Percentiles rank a stretch among this genome's conserved stretches.
Evolutionary conservation across 106 monocot genomes (phyloP).

Genomic region (Hemerocallis citrina): DNA sequence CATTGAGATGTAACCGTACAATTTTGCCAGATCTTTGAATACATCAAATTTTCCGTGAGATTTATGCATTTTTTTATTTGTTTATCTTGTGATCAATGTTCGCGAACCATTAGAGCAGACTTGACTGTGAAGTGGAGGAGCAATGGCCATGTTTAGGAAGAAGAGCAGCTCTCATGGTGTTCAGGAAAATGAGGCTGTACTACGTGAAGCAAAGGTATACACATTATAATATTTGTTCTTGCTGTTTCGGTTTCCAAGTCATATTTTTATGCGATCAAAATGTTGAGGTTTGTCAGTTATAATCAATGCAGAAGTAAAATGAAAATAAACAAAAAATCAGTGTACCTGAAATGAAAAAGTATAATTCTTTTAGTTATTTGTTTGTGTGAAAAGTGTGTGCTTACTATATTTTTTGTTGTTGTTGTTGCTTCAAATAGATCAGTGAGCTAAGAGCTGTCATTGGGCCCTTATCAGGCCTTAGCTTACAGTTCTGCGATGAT

Average conservation of each 20-base stretch:
- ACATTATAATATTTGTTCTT: neutral
- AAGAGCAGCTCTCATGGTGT: slow-evolving; percentile 18
- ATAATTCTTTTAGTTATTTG: neutral
- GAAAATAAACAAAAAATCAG: neutral
- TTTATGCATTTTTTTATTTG: too few species aligned
- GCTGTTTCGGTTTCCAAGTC: too few species aligned
- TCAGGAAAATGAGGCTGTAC: slow-evolving; percentile 10
- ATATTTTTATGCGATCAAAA: too few species aligned
- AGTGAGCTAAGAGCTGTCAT: slow-evolving; percentile 48
- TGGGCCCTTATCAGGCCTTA: slow-evolving; percentile 38
- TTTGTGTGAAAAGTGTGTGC: neutral
- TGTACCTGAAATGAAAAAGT: neutral
- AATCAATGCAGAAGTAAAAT: neutral
- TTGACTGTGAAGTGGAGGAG: neutral
- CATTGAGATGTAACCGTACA: too few species aligned
- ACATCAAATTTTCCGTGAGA: too few species aligned
- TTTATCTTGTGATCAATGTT: too few species aligned
- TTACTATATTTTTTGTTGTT: neutral
- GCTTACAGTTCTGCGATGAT: slow-evolving; percentile 42
- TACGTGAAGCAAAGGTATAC: slow-evolving; percentile 34
- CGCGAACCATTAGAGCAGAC: too few species aligned
- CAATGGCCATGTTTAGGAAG: slow-evolving; percentile 17
- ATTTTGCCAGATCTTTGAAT: too few species aligned
- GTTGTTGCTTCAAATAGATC: slow-evolving; percentile 26
- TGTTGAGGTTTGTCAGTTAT: neutral